Base-by-base conservation (phyloP, 2,329 filamentous ascomycete genomes). In the Paraphaeosphaeria sporulosa region DNA sequence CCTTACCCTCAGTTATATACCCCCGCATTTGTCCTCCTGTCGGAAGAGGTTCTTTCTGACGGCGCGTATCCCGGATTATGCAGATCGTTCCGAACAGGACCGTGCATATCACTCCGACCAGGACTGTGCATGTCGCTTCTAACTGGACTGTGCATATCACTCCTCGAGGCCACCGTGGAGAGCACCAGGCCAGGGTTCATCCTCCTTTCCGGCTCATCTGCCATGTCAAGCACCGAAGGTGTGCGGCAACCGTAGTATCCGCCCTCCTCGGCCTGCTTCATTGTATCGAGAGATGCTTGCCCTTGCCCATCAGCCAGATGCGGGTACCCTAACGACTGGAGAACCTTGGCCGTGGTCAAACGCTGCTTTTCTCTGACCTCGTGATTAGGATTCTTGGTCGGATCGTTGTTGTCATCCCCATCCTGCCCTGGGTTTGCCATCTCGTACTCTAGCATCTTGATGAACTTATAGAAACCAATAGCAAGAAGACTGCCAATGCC, bases 401-500 rank as follows among this genome's bases (percentile, higher is more conserved):
- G 54, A 13, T 66, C 64, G 8, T 73, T 70, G 36, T 71, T 67
- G 23, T 70, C 71, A 42, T 73, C 73, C 21, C 66, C 65, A 36
- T 78, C 76, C 55, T 78, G 75, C 2, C 73, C 76, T 0, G 74
- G 75, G 51, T 78, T 78, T 15, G 72, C 74, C 30, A 74, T 70
- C 56, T 78, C 72, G 54, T 78, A 78, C 53, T 76, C 73, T 19
- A 76, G 67, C 47, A 77, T 73, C 68, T 81, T 80, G 62, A 86
- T 78, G 60, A 85, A 75, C 56, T 75, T 71, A 65, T 82, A 86
- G 66, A 85, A 84, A 8, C 76, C 79, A 3, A 81, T 79, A 0
- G 84, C 83, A 4, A 85, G 70, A 7, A 83, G 71, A 12, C 68
- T 71, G 40, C 81, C 81, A 5, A 82, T 65, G 2, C 64, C 67